Evolutionary conservation across 2,329 filamentous ascomycete species (phyloP), one percentile per base, ranked within the genome.

Genomic region (Saccharata proteae): DNA sequence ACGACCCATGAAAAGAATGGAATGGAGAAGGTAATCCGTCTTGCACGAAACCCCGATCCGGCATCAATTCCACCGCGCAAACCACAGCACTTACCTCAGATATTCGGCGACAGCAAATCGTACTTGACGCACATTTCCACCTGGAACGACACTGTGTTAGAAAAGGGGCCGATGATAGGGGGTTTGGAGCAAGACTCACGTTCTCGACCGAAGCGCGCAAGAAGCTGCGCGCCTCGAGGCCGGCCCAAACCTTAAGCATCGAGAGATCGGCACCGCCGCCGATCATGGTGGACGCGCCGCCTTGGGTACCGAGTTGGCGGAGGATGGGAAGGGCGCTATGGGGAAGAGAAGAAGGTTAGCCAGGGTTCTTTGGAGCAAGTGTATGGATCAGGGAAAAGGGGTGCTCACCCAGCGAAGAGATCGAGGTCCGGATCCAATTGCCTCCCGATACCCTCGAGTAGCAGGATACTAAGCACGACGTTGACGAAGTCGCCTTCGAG

Each of bases 401-500:
- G 7, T 13, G 55, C 64, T 52, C 48, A 75, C 72, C 71, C 76
- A 48, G 76, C 75, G 41, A 98, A 78, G 9, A 98, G 64, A 57
- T 98, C 90, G 27, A 94, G 64, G 32, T 88, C 67, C 0, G 90
- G 88, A 52, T 96, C 79, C 11, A 98, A 60, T 37, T 69, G 83
- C 38, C 90, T 71, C 0, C 90, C 90, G 47, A 96, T 98, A 5
- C 90, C 90, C 53, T 98, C 90, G 2, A 98, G 67, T 2, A 98
- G 67, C 19, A 98, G 62, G 32, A 96, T 94, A 37, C 84, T 93
- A 36, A 98, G 79, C 17, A 98, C 88, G 4, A 98, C 90, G 49
- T 98, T 98, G 51, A 98, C 85, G 51, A 96, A 98, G 53, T 98
- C 90, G 6, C 90, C 90, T 56, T 98, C 90, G 30, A 98, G 70